Conservation (phyloP, 345 rosid genomes). For the Lepidium aucheri region DNA sequence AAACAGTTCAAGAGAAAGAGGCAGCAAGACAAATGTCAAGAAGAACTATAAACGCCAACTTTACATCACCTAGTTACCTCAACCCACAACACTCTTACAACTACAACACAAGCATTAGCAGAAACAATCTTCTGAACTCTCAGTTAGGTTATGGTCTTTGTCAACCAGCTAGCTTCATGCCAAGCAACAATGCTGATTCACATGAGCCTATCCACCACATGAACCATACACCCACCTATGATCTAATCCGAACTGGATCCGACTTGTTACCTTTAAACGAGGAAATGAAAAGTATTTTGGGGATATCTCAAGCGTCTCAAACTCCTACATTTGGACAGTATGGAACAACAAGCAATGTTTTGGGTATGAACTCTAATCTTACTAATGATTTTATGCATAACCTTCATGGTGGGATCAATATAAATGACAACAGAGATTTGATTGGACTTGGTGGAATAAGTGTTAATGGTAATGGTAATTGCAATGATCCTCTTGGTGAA, state of each 20-base stretch:
- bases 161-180: not conserved
- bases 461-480: not conserved
- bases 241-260: not conserved
- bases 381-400: not conserved
- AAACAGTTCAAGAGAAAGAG: conserved; percentile 16
- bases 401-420: not conserved
- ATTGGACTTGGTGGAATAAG: not conserved
- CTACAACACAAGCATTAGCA: not conserved
- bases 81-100: not conserved
- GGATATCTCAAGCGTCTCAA: not conserved
- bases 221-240: not conserved
- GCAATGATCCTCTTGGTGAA: not conserved
- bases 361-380: not conserved
- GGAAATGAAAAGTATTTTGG: not conserved
- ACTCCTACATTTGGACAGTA: not conserved
- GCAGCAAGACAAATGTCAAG: not conserved
- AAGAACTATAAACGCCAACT: conserved; percentile 6
- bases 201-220: not conserved
- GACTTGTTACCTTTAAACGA: not conserved
- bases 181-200: not conserved
- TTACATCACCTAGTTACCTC: conserved; percentile 13
- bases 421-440: not conserved
- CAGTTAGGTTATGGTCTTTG: not conserved
- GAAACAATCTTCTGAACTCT: not conserved
- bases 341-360: not conserved